Conservation (phyloP, 2,329 filamentous ascomycete species). For the Delphinella strobiligena region DNA sequence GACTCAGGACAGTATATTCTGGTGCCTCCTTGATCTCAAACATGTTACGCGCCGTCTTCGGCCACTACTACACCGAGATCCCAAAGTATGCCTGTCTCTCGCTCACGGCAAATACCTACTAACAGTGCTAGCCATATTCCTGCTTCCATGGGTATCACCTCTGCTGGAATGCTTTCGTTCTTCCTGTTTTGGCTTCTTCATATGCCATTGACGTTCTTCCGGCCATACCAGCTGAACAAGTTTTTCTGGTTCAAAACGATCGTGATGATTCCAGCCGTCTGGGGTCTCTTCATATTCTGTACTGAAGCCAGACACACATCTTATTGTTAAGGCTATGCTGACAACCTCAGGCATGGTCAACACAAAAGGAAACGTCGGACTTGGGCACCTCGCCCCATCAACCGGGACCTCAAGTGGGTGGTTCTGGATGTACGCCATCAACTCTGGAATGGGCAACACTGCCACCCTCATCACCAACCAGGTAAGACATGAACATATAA, state of each 20-base stretch:
- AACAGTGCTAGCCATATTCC: conserved; percentile 28
- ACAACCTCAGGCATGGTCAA: no score
- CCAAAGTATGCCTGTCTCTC: no score
- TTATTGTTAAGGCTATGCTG: no score
- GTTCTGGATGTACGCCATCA: conserved; percentile 30
- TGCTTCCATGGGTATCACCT: conserved; percentile 26
- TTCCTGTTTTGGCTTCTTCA: conserved; percentile 20
- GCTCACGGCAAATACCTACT: no score
- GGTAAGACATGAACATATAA: no score
- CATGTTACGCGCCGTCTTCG: conserved; percentile 21
- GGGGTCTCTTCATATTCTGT: conserved; percentile 29
- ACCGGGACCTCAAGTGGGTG: conserved; percentile 13
- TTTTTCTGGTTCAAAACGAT: conserved; percentile 35
- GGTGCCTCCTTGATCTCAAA: conserved; percentile 16
- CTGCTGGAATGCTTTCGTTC: conserved; percentile 23
- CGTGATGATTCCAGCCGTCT: conserved; percentile 40
- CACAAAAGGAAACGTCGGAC: conserved; percentile 23
- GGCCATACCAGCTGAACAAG: conserved; percentile 32
- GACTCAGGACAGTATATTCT: conserved; percentile 10
- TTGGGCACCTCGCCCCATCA: conserved; percentile 6
- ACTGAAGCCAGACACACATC: no score
- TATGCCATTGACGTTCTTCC: conserved; percentile 27
- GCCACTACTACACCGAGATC: conserved; percentile 24
- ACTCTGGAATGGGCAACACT: conserved; percentile 36
- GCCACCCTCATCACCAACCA: conserved; percentile 40